phyloP scores from a whole-genome alignment of 2,329 filamentous ascomycete genomes.

The Hypoxylon sp. region DNA sequence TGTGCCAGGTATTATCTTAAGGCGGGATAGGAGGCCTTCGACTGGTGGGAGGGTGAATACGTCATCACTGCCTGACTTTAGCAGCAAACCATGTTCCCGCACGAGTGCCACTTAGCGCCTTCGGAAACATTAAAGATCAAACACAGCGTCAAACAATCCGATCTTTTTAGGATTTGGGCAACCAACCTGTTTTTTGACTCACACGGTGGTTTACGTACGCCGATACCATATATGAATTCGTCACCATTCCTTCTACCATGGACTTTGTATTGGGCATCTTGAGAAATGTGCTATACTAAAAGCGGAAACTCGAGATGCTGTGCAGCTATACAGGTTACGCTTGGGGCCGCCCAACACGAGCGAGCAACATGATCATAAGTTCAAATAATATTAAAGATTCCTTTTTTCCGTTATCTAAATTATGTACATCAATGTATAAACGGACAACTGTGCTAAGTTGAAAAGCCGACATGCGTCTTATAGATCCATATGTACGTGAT shows the following conservation, averaged over 20 bases:
- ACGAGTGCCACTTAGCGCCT: slow-evolving; percentile 27
- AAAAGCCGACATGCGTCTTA: not conserved
- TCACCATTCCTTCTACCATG: slow-evolving; percentile 4
- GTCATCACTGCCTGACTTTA: slow-evolving; percentile 39
- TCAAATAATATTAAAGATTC: not conserved
- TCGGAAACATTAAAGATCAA: slow-evolving; percentile 12
- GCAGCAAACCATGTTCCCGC: slow-evolving; percentile 32
- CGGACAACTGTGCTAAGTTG: not conserved
- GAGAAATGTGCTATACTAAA: not conserved
- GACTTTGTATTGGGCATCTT: not conserved
- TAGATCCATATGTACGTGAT: not conserved
- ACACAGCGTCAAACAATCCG: not conserved
- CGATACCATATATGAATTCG: not conserved
- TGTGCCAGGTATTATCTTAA: slow-evolving; percentile 22
- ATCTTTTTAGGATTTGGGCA: slow-evolving; percentile 20
- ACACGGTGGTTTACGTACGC: slow-evolving; percentile 26
- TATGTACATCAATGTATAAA: not conserved
- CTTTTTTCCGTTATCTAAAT: not conserved
- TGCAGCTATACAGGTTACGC: not conserved
- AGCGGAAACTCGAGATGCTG: not conserved
- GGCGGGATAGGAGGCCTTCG: slow-evolving; percentile 32
- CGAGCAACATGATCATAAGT: not conserved
- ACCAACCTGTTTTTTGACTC: slow-evolving; percentile 32
- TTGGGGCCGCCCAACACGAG: not conserved
- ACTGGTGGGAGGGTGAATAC: slow-evolving; percentile 38